These are phyloP conservation scores for Sporisorium reilianum DNA, from an alignment of 1,284 basidiomycete genomes.

Conservation along the genomic window DNA sequence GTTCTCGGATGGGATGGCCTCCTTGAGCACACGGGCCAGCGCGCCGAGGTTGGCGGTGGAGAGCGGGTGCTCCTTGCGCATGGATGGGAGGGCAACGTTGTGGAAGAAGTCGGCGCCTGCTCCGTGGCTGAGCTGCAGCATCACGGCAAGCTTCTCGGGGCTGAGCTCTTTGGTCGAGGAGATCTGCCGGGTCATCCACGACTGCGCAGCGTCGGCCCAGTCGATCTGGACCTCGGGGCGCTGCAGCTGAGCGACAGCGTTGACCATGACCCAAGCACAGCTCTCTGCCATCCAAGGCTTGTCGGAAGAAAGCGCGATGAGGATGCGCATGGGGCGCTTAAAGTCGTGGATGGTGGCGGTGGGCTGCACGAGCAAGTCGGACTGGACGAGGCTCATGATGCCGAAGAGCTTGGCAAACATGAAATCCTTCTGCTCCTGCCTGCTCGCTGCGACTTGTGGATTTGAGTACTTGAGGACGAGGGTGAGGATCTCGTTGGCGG, in stretches of 20 bases:
- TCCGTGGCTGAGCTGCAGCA: slow-evolving; percentile 74
- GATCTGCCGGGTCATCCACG: slow-evolving; percentile 48
- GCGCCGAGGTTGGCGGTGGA: slow-evolving; percentile 78
- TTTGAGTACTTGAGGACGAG: slow-evolving; percentile 62
- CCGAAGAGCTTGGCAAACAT: slow-evolving; percentile 94
- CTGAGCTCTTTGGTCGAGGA: slow-evolving; percentile 75
- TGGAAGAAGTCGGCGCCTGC: slow-evolving; percentile 49
- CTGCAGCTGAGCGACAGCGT: slow-evolving; percentile 36
- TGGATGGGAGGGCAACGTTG: slow-evolving; percentile 66
- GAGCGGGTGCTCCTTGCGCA: slow-evolving; percentile 78
- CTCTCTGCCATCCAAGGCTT: slow-evolving; percentile 94
- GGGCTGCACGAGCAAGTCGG: slow-evolving; percentile 76
- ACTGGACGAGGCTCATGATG: slow-evolving; percentile 73
- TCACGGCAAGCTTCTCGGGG: slow-evolving; percentile 87
- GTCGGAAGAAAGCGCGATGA: slow-evolving; percentile 80
- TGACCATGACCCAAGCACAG: slow-evolving; percentile 80
- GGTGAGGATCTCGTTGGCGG: slow-evolving; percentile 71
- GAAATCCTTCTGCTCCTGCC: slow-evolving; percentile 90
- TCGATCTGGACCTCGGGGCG: slow-evolving; percentile 13
- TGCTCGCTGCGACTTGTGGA: slow-evolving; percentile 73
- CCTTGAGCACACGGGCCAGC: slow-evolving; percentile 73
- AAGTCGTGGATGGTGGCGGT: slow-evolving; percentile 76
- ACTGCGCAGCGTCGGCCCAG: slow-evolving; percentile 49
- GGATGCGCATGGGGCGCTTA: slow-evolving; percentile 75
- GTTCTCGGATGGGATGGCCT: slow-evolving; percentile 74